Evolutionary conservation across 805 yeast genomes (phyloP).

Genomic region (Kodamaea jinghongensis): DNA sequence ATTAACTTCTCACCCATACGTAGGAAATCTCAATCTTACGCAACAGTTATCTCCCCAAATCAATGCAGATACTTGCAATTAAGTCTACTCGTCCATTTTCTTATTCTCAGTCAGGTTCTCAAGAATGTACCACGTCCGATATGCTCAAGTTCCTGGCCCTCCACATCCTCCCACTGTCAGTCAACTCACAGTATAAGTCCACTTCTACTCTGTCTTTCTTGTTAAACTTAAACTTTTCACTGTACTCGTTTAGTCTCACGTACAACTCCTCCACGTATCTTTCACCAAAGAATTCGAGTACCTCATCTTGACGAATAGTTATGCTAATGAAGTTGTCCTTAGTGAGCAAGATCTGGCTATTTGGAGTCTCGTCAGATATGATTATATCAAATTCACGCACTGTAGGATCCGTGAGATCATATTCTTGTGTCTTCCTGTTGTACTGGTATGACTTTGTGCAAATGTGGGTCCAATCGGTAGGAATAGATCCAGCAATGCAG

Average conservation of each 20-base stretch:
- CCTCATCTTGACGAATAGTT: conserved; percentile 13
- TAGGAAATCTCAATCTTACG: too few relatives aligned
- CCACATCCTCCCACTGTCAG: not conserved
- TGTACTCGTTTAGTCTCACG: conserved; percentile 4
- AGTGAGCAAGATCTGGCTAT: conserved; percentile 8
- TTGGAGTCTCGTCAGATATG: conserved; percentile 14
- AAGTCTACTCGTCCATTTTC: too few relatives aligned
- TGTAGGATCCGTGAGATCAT: conserved; percentile 22
- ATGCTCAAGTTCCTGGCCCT: conserved; percentile 4
- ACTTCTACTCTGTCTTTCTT: not conserved
- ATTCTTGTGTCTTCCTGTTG: conserved; percentile 7
- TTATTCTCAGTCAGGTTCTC: too few relatives aligned
- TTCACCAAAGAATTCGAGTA: conserved; percentile 13
- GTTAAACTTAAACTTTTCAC: not conserved
- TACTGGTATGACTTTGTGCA: conserved; percentile 27
- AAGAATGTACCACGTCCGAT: too few relatives aligned
- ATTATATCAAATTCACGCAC: conserved; percentile 24
- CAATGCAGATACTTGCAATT: too few relatives aligned
- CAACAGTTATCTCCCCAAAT: too few relatives aligned
- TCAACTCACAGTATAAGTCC: not conserved
- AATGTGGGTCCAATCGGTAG: conserved; percentile 23
- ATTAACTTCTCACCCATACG: too few relatives aligned
- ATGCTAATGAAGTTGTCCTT: conserved; percentile 14
- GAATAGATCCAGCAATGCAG: conserved; percentile 22
- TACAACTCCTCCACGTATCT: conserved; percentile 17